phyloP scores from a whole-genome alignment of 2,329 filamentous ascomycete genomes.

The Tothia fuscella region DNA sequence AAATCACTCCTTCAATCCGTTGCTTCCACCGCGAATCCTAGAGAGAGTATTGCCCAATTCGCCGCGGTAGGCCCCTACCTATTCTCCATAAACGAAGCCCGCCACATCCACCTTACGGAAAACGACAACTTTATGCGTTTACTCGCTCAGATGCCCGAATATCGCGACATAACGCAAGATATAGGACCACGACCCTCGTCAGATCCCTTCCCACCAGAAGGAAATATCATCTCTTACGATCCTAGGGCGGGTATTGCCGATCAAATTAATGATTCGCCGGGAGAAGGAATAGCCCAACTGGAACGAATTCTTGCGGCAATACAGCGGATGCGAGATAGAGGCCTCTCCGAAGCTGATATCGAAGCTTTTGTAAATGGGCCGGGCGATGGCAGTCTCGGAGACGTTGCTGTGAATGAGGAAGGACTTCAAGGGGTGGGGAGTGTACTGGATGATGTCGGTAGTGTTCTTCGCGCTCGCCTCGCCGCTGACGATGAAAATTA shows the following conservation, averaged over 20 bases:
- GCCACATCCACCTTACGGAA: constrained; percentile 70
- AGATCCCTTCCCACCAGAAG: constrained; percentile 7
- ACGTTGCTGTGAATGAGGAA: constrained; percentile 34
- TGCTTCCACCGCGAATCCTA: constrained; percentile 32
- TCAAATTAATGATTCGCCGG: too few relatives aligned
- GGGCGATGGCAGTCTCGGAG: too few relatives aligned
- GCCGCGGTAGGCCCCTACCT: constrained; percentile 32
- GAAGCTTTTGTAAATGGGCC: too few relatives aligned
- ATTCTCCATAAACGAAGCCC: constrained; percentile 43
- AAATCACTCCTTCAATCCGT: constrained; percentile 57
- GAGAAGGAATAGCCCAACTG: neutral
- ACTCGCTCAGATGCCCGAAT: neutral
- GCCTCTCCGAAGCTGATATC: neutral
- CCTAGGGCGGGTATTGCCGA: constrained; percentile 23
- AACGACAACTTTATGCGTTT: constrained; percentile 23
- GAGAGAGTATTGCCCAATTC: constrained; percentile 28
- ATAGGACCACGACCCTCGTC: neutral
- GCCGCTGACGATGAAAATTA: too few relatives aligned
- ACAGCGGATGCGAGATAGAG: neutral
- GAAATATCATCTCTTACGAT: constrained; percentile 1
- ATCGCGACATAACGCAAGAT: neutral
- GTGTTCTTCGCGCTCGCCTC: too few relatives aligned
- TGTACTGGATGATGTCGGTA: too few relatives aligned
- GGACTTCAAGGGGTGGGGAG: neutral
- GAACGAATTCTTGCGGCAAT: neutral